A percentile compares a stretch with the other conserved stretches of the same genome.
These are phyloP conservation scores for Candida alai DNA, from an alignment of 805 yeast genomes.

Conservation along the genomic window DNA sequence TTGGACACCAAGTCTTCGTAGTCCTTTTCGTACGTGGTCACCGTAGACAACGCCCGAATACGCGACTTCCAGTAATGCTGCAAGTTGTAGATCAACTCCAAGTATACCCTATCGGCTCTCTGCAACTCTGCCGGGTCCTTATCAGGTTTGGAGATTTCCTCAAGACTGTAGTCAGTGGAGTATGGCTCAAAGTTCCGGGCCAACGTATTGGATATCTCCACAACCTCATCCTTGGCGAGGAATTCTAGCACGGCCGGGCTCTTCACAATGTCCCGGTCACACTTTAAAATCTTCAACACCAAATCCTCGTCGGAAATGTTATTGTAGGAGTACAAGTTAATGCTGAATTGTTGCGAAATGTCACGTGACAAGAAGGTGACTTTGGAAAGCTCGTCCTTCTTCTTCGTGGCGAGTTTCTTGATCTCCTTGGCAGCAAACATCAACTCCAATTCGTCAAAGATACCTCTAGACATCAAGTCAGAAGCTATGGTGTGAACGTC, in stretches of 20 bases:
- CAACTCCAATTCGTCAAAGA: constrained; percentile 60
- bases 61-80: constrained; percentile 71
- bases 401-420: constrained; percentile 40
- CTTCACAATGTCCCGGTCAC: constrained; percentile 53
- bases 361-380: constrained; percentile 63
- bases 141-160: constrained; percentile 37
- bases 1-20: constrained; percentile 57
- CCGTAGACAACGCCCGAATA: constrained; percentile 55
- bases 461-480: constrained; percentile 54
- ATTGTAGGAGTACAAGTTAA: constrained; percentile 65
- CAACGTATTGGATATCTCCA: constrained; percentile 53
- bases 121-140: constrained; percentile 56
- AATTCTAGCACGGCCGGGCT: constrained; percentile 65
- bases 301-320: constrained; percentile 51
- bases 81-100: constrained; percentile 65
- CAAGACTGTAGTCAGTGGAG: constrained; percentile 44
- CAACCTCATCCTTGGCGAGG: constrained; percentile 61
- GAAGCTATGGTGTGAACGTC: constrained; percentile 43
- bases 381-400: constrained; percentile 42
- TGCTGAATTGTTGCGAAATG: constrained; percentile 74
- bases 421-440: constrained; percentile 57
- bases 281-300: constrained; percentile 49
- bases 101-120: constrained; percentile 65
- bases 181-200: constrained; percentile 62
- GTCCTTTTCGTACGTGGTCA: constrained; percentile 59